Base-by-base conservation (phyloP, 2,329 filamentous ascomycete species). In the Xylariaceae sp. region DNA sequence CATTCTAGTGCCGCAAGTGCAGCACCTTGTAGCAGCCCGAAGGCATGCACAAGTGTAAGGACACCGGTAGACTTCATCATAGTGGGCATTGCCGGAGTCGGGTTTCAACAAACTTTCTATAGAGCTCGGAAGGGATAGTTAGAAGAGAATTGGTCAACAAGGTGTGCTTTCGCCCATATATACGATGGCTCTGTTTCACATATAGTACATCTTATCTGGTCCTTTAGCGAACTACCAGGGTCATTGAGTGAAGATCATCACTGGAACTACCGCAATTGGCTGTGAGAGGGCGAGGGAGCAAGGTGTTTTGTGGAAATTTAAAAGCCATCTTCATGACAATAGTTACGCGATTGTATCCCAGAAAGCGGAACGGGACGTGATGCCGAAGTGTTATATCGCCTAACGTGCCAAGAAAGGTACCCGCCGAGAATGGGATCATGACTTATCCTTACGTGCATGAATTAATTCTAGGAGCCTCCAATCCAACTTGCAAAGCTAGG, bases 1-100 rank as follows among this genome's bases (percentile, higher is more conserved):
- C 79, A 82, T 48, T 64, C 60, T 17, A 51, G 34, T 19, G 58
- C 56, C 6, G 44, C 59, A 9, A 31, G 41, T 7, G 44, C 56
- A 3, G 28, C 16, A 24, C 41, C 40, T 29, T 36, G 40, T 8
- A 53, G 19, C 16, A 54, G 45, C 34, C 37, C 58, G 37, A 51
- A 52, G 44, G 21, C 46, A 37, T 54, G 43, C 17, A 28, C 43
- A 29, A 58, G 11, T 3, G 28, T n/a, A 17, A 58, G 9, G 26
- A 16, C 16, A 39, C 21, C 1, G 2, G 19, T 26, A 11, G 33
- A 43, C 26, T 41, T 58, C 14, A 31, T 37, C 46, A 56, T 56
- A 14, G 12, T 41, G 33, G 4, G 2, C 7, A 8, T 21, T 31
- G 14, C 2, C 21, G n/a, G 23, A 7, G 23, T 40, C 9, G 37